Percentiles rank a stretch among this genome's conserved stretches.
Evolutionary conservation across 129 eudicot species (phyloP).

Genomic region (Ambrosia trifida): DNA sequence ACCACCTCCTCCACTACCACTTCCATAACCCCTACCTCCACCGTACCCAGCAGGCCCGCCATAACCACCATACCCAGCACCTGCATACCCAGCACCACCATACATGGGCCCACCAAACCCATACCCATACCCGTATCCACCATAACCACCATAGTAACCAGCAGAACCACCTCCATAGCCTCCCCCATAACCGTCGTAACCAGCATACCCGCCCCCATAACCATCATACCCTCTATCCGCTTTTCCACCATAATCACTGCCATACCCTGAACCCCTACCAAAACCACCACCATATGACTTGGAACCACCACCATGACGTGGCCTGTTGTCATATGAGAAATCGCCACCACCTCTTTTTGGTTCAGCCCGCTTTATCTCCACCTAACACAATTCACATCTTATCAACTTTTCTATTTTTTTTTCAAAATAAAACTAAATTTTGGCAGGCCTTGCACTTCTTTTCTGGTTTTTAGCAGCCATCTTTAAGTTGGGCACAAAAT

Average conservation of each 20-base stretch:
- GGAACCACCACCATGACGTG: constrained; percentile 60
- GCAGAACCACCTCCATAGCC: constrained; percentile 55
- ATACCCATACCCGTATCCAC: constrained; percentile 82
- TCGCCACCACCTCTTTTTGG: constrained; percentile 79
- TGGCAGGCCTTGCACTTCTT: background rate
- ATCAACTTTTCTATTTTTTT: constrained; percentile 11
- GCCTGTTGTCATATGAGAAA: constrained; percentile 48
- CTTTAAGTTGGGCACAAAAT: background rate
- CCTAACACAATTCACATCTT: constrained; percentile 41
- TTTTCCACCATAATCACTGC: constrained; percentile 66
- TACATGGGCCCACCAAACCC: constrained; percentile 88
- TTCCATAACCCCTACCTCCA: constrained; percentile 60
- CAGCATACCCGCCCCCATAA: constrained; percentile 53
- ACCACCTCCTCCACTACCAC: constrained; percentile 34
- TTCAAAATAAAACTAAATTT: background rate
- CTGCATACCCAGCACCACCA: constrained; percentile 72
- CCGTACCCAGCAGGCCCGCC: constrained; percentile 53
- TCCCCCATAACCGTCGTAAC: constrained; percentile 42
- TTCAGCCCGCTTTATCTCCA: constrained; percentile 83
- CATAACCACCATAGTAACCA: constrained; percentile 68
- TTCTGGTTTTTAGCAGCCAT: background rate
- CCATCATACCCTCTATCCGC: constrained; percentile 72
- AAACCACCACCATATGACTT: constrained; percentile 62
- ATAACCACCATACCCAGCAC: constrained; percentile 51
- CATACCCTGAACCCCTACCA: constrained; percentile 56